phyloP scores from a whole-genome alignment of 192 early-diverging fungal genomes.

The Gryganskiella cystojenkinii region DNA sequence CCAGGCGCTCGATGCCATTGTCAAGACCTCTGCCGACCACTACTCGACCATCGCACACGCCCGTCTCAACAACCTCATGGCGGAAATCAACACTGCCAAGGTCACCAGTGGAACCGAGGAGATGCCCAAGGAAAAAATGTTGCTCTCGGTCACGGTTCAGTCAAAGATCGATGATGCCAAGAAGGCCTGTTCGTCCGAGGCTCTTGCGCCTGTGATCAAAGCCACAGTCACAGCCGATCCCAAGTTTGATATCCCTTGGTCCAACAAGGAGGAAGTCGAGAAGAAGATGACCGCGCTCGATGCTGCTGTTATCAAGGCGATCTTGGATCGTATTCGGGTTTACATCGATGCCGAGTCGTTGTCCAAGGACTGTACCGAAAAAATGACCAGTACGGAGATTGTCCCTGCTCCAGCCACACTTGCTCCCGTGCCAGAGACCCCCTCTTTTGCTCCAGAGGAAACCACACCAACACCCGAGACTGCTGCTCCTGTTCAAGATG shows the following conservation, averaged over 20 bases:
- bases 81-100: conserved; percentile 3
- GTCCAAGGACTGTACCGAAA: conserved; percentile 48
- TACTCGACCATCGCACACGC: conserved; percentile 7
- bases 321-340: conserved; percentile 17
- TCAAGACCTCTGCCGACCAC: conserved; percentile 11
- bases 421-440: neutral
- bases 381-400: conserved; percentile 42
- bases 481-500: neutral
- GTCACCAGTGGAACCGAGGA: conserved; percentile 20
- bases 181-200: conserved; percentile 18
- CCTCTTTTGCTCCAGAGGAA: too few relatives aligned
- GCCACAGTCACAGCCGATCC: conserved; percentile 3
- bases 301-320: conserved; percentile 2
- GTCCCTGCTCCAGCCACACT: neutral
- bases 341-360: conserved; percentile 26
- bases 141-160: conserved; percentile 7
- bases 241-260: conserved; percentile 17
- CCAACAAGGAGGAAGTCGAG: conserved; percentile 23
- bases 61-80: conserved; percentile 12
- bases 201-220: conserved; percentile 14
- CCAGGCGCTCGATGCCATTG: conserved; percentile 10
- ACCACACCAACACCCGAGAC: too few relatives aligned
- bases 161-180: conserved; percentile 31
- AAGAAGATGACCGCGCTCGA: conserved; percentile 17
- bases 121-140: conserved; percentile 18